Evolutionary conservation across 306 rosid genomes (phyloP).

Genomic region (Leucaena leucocephala): DNA sequence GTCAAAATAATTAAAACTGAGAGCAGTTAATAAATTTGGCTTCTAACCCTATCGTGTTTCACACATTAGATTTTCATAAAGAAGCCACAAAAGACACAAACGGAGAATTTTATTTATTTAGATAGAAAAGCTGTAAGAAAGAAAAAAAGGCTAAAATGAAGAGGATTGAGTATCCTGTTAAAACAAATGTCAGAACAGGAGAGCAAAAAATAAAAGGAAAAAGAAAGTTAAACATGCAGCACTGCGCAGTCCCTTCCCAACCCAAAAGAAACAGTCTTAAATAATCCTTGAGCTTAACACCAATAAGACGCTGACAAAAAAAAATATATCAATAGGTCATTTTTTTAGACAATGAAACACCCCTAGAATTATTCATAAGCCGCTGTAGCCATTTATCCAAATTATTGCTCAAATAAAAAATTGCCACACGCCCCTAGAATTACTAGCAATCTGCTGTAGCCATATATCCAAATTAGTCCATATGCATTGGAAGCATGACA

Average conservation of each 20-base stretch:
- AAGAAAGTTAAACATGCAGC: not conserved
- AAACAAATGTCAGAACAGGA: not conserved
- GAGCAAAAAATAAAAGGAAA: not conserved
- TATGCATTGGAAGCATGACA: slow-evolving; percentile 20
- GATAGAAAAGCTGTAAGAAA: not conserved
- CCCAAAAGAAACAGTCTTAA: not conserved
- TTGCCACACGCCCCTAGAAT: not conserved
- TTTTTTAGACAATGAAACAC: not conserved
- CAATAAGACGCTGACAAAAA: not conserved
- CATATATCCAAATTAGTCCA: not conserved
- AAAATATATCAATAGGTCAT: not conserved
- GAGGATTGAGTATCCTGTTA: not conserved
- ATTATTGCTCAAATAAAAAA: not conserved
- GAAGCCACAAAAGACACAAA: not conserved
- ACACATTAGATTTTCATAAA: slow-evolving; percentile 21
- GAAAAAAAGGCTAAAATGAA: not conserved
- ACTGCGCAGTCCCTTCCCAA: not conserved
- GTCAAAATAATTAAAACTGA: slow-evolving; percentile 30
- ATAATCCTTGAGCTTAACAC: not conserved
- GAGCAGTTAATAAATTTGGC: slow-evolving; percentile 22
- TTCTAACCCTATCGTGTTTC: slow-evolving; percentile 14
- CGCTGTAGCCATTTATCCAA: not conserved
- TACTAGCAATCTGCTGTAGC: not conserved
- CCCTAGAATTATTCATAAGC: not conserved
- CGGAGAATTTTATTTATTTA: not conserved